Base-by-base conservation (phyloP, 306 rosid genomes). In the Rosa chinensis region DNA sequence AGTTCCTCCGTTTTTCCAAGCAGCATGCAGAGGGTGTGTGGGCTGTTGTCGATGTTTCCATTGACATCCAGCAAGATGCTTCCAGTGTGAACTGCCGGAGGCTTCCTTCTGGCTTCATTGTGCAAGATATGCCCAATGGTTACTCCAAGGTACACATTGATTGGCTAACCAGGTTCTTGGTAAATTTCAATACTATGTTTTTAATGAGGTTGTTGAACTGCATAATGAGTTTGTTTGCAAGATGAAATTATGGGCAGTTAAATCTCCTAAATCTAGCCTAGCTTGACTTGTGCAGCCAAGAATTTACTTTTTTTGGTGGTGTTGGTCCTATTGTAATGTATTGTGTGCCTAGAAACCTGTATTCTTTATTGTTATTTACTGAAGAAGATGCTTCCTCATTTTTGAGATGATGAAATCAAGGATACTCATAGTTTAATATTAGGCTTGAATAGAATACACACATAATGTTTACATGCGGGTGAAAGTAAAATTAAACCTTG, bases 61-160 rank as follows among this genome's bases (percentile, higher is more conserved):
- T 91, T 55, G 98, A 92, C 76, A 47, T 80, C 73, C 82, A 79
- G 61, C 89, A 81, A 12, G 91, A 86, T 62, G 52, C 73, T 53
- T 5, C 78, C 10, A 82, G 80, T 71, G 5, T 78, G 78, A 72
- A 58, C 77, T 87, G 90, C 64, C 85, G 86, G 88, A 95, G 88
- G 87, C 96, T 92, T 75, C 99, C 99, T 35, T 95, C 99, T 0
- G 99, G 99, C n/a, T 91, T 86, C 72, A 35, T 95, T 40, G 85
- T 95, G 82, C 94, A 91, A 72, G 99, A 95, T 75, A 79, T 83
- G 85, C 90, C 97, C 9, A 80, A 86, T 74, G 97, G 95, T 47
- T 78, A 75, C 70, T 89, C 97, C 80, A 92, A 90, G 96, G 99
- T 89, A 89, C 83, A 40, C 25, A 66, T 18, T 66, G 6, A 37